Evolutionary conservation across 305 asterid species (phyloP).

Genomic region (Coffea humblotiana): DNA sequence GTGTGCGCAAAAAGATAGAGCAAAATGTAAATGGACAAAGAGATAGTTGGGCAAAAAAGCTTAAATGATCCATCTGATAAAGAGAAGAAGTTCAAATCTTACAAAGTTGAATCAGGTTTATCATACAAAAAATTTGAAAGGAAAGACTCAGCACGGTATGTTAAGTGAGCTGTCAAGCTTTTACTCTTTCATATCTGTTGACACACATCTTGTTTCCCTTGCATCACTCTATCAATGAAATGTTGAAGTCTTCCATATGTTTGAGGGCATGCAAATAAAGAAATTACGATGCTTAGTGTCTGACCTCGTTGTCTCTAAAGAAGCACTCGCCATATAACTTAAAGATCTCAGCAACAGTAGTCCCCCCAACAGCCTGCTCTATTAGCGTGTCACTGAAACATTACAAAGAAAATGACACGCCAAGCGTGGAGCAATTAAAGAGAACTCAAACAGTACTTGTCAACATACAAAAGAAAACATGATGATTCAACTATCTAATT

Average conservation of each 20-base stretch:
- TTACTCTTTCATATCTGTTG: background rate
- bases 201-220: background rate
- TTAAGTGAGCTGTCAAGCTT: background rate
- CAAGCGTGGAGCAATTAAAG: conserved; percentile 12
- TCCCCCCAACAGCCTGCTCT: conserved; percentile 75
- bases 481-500: background rate
- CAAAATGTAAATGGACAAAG: background rate
- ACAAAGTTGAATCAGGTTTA: background rate
- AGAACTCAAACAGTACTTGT: background rate
- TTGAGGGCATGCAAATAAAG: background rate
- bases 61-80: background rate
- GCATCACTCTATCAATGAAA: background rate
- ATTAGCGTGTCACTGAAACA: conserved; percentile 67
- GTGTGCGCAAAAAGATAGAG: background rate
- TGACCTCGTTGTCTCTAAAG: conserved; percentile 89
- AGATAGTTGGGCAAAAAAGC: background rate
- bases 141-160: background rate
- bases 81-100: background rate
- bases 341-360: conserved; percentile 79
- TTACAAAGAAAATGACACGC: conserved; percentile 19
- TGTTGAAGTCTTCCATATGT: background rate
- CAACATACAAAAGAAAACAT: background rate
- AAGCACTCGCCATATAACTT: conserved; percentile 67
- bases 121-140: background rate
- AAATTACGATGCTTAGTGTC: conserved; percentile 17